Conservation (phyloP, 495 filamentous ascomycete genomes). For the Alectoria sarmentosa region DNA sequence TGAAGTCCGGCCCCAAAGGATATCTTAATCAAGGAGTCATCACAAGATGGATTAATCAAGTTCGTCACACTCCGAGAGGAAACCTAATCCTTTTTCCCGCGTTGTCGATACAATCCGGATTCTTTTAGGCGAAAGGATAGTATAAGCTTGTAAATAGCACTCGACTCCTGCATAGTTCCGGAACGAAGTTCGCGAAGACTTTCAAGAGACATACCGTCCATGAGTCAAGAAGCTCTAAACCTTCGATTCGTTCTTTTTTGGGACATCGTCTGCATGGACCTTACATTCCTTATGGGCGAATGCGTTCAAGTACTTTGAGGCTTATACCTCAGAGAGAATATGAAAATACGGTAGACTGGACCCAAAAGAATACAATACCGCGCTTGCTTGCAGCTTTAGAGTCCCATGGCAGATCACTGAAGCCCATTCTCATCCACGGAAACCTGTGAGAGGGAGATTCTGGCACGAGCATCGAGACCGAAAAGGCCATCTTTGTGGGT, state of each 20-base stretch:
- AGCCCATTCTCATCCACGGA: no score
- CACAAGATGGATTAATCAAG: slow-evolving; percentile 23
- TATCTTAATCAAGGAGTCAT: slow-evolving; percentile 26
- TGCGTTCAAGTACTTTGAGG: slow-evolving; percentile 14
- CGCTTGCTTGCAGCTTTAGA: no score
- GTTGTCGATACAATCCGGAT: slow-evolving; percentile 25
- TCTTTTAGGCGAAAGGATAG: slow-evolving; percentile 34
- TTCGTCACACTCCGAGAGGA: slow-evolving; percentile 17
- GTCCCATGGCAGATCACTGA: no score
- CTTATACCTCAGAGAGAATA: neutral
- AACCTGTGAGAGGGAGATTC: no score
- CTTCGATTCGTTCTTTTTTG: slow-evolving; percentile 18
- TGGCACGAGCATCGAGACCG: no score
- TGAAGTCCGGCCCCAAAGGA: slow-evolving; percentile 14
- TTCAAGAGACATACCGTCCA: slow-evolving; percentile 40
- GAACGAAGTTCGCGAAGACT: slow-evolving; percentile 35
- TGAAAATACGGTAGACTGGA: no score
- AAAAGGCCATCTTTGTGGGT: no score
- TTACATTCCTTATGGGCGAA: slow-evolving; percentile 15
- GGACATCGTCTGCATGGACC: slow-evolving; percentile 16
- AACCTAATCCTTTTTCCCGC: slow-evolving; percentile 5
- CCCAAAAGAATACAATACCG: no score
- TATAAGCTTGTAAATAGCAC: slow-evolving; percentile 33
- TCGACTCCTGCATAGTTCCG: slow-evolving; percentile 27
- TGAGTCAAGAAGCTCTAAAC: slow-evolving; percentile 28